A percentile compares a stretch with the other conserved stretches of the same genome.
These are phyloP conservation scores for Alternaria incomplexa DNA, from an alignment of 2,329 filamentous ascomycete species.

Conservation along the genomic window DNA sequence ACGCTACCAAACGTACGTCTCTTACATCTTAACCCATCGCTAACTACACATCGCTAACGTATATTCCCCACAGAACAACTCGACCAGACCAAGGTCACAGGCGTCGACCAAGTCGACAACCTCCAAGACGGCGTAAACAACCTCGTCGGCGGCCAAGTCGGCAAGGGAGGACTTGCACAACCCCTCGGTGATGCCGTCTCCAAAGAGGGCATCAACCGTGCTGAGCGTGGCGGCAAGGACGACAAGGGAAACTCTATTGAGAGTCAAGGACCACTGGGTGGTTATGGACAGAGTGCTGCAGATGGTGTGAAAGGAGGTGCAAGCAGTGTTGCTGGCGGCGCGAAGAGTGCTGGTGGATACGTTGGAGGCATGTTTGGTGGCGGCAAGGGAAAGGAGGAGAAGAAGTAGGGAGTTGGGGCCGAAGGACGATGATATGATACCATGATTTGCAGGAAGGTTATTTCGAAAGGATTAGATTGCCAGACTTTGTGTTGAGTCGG, in stretches of 20 bases:
- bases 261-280: slow-evolving; percentile 42
- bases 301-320: slow-evolving; percentile 42
- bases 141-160: slow-evolving; percentile 68
- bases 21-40: background rate
- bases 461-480: background rate
- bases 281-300: slow-evolving; percentile 36
- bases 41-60: background rate
- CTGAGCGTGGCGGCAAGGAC: slow-evolving; percentile 69
- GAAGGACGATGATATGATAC: background rate
- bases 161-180: slow-evolving; percentile 70
- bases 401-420: slow-evolving; percentile 18
- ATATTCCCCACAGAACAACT: slow-evolving; percentile 61
- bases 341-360: slow-evolving; percentile 36
- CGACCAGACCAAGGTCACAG: slow-evolving; percentile 72
- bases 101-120: slow-evolving; percentile 69
- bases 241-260: slow-evolving; percentile 59
- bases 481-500: background rate
- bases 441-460: background rate
- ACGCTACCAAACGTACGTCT: slow-evolving; percentile 68
- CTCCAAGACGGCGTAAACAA: slow-evolving; percentile 71
- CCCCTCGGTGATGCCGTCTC: slow-evolving; percentile 67
- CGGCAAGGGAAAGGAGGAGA: slow-evolving; percentile 18
- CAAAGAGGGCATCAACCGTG: slow-evolving; percentile 70
- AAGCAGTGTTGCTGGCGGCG: slow-evolving; percentile 27
- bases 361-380: slow-evolving; percentile 31